Evolutionary conservation across 1,139 yeast genomes (phyloP), one percentile per base, ranked within the genome.

Genomic region (Suzukiozyma palmioleophila): DNA sequence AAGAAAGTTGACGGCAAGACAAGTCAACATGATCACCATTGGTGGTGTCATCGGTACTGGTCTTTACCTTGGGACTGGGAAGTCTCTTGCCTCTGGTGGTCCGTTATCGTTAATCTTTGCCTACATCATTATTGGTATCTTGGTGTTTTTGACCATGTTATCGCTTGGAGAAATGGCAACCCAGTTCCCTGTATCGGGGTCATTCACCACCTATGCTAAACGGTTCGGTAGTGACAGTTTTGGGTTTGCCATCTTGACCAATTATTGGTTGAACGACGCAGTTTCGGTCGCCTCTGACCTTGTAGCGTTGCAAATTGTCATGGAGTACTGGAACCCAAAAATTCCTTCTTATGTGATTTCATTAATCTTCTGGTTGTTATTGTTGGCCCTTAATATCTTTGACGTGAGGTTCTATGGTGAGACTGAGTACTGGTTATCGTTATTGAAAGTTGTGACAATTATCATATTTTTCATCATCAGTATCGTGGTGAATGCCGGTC

Each of bases 31-130:
- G 84, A 77, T 80, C 56, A 75, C 84, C 30, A 66, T 80, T 41
- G 85, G 83, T 2, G 86, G 86, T 8, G 75, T 77, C 41, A 78
- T 80, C 38, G 87, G 88, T 12, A 78, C 88, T 3, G 92, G 92
- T 41, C 61, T 84, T 38, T 72, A 79, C 44, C 63, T 82, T 37
- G 84, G 86, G 26, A 73, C 85, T 0, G 84, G 85, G 3, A 73
- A 70, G 39, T 74, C 85, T 3, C 61, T 82, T 38, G 68, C 75
- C 21, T 58, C 56, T 14, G 86, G 85, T 43, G 89, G 89, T 13
- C 88, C 89, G 3, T 74, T 77, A 6, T 74, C 84, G 6, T 59
- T 82, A 39, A 57, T 82, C 16, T 62, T 82, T 35, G 78, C 81
- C 31, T 82, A 79, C 52, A 56, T 72, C 6, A 64, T 79, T 24